Evolutionary conservation across 2,329 filamentous ascomycete genomes (phyloP).

Genomic region (Xylaria multiplex): DNA sequence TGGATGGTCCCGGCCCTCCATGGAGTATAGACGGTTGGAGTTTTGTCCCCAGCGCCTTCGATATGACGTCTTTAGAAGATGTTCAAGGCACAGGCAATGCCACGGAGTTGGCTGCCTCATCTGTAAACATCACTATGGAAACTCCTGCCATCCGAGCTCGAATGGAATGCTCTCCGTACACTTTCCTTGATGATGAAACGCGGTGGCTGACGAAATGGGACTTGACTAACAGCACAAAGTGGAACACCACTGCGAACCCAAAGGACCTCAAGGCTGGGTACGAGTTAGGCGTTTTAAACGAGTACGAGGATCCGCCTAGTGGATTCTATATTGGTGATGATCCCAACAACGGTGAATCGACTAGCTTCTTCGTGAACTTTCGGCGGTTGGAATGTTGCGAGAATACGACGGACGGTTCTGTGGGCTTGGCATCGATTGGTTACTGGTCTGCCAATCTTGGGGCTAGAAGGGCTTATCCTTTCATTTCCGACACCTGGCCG

Average conservation of each 20-base stretch:
- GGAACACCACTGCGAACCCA: slow-evolving; percentile 22
- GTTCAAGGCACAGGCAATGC: slow-evolving; percentile 2
- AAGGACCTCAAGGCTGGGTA: slow-evolving; percentile 25
- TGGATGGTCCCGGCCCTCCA: slow-evolving; percentile 32
- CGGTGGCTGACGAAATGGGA: slow-evolving; percentile 36
- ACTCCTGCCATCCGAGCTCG: slow-evolving; percentile 32
- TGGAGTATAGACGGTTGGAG: slow-evolving; percentile 37
- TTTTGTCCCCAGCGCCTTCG: slow-evolving; percentile 30
- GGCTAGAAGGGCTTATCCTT: too few species aligned
- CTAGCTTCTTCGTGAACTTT: too few species aligned
- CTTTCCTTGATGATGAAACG: slow-evolving; percentile 14
- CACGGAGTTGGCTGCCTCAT: background rate
- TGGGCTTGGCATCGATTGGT: slow-evolving; percentile 25
- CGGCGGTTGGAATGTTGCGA: slow-evolving; percentile 24
- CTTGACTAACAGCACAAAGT: slow-evolving; percentile 25
- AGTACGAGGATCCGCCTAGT: too few species aligned
- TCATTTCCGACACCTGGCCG: too few species aligned
- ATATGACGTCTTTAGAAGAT: background rate
- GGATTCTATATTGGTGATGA: slow-evolving; percentile 25
- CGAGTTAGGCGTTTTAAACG: slow-evolving; percentile 16
- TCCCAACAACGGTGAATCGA: too few species aligned
- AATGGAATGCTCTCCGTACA: slow-evolving; percentile 35
- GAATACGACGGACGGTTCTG: slow-evolving; percentile 23
- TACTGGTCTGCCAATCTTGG: slow-evolving; percentile 32
- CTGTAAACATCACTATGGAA: slow-evolving; percentile 27